phyloP scores from a whole-genome alignment of 2,329 filamentous ascomycete species.

The Scolecobasidium constrictum region DNA sequence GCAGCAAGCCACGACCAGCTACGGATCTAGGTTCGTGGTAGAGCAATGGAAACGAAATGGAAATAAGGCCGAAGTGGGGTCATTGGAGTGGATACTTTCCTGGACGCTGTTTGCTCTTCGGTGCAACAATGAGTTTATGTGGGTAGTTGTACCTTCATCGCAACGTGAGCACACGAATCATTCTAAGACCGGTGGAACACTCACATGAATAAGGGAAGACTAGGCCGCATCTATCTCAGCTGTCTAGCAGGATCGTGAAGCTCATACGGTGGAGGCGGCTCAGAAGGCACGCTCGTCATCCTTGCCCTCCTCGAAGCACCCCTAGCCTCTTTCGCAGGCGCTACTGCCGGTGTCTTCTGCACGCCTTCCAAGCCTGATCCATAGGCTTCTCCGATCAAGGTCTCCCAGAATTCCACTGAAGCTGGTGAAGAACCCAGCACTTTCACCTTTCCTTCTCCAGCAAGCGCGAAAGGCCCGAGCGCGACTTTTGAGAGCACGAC shows the following conservation, averaged over 20 bases:
- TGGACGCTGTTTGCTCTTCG: no score
- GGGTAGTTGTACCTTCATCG: no score
- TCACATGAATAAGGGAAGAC: no score
- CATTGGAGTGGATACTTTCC: no score
- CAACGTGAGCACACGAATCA: no score
- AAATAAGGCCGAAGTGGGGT: no score
- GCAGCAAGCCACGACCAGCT: no score
- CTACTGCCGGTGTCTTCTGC: constrained; percentile 7
- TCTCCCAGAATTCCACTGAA: constrained; percentile 4
- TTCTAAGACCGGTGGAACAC: no score
- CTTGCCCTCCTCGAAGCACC: constrained; percentile 15
- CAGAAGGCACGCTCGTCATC: constrained; percentile 11
- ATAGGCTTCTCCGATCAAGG: constrained; percentile 7
- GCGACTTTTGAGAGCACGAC: constrained; percentile 7
- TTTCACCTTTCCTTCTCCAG: constrained; percentile 10
- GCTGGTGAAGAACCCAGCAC: constrained; percentile 1
- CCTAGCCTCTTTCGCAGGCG: constrained; percentile 16
- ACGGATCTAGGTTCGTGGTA: no score
- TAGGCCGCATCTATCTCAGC: no score
- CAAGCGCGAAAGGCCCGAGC: constrained; percentile 7
- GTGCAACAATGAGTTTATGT: no score
- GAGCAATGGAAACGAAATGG: no score
- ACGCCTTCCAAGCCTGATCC: constrained; percentile 14
- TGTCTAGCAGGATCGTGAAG: constrained; percentile 13
- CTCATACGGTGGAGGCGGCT: constrained; percentile 16